Percentiles rank a stretch among this genome's conserved stretches.
phyloP scores from a whole-genome alignment of 2,329 filamentous ascomycete species.

The Cercospora sesami region DNA sequence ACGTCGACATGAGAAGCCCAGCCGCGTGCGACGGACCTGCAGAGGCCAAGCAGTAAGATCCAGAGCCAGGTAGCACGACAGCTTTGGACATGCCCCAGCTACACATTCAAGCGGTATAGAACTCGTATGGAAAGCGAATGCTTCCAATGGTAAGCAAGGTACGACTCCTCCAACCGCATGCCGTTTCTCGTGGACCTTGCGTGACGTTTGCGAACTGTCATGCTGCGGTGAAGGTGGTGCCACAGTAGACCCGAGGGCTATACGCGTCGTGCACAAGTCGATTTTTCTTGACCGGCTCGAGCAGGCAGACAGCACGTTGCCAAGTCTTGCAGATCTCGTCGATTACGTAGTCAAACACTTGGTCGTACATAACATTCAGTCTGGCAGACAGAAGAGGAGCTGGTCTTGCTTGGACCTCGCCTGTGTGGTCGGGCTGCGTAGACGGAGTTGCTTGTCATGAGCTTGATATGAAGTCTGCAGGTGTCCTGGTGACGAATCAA shows the following conservation, averaged over 20 bases:
- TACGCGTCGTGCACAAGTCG: not conserved
- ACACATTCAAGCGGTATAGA: not conserved
- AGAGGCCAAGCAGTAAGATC: not conserved
- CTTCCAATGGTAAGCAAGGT: not conserved
- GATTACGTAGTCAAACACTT: not conserved
- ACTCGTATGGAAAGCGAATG: not conserved
- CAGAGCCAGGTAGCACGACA: not conserved
- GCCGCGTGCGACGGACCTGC: not conserved
- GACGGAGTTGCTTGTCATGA: not conserved
- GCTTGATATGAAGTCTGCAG: not conserved
- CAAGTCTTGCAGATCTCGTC: not conserved
- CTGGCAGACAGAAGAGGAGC: not conserved
- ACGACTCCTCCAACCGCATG: not conserved
- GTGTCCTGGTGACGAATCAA: constrained; percentile 2
- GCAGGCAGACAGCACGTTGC: not conserved
- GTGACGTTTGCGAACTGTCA: not conserved
- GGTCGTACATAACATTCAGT: not conserved
- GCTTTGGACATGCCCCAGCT: not conserved
- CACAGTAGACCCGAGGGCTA: not conserved
- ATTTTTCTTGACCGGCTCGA: not conserved
- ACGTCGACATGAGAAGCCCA: not conserved
- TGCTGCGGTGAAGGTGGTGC: not conserved
- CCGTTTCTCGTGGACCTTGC: not conserved
- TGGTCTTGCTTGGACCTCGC: not conserved
- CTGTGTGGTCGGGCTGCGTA: not conserved